Base-by-base conservation (phyloP, 208 protist genomes). In the Leishmania amazonensis region DNA sequence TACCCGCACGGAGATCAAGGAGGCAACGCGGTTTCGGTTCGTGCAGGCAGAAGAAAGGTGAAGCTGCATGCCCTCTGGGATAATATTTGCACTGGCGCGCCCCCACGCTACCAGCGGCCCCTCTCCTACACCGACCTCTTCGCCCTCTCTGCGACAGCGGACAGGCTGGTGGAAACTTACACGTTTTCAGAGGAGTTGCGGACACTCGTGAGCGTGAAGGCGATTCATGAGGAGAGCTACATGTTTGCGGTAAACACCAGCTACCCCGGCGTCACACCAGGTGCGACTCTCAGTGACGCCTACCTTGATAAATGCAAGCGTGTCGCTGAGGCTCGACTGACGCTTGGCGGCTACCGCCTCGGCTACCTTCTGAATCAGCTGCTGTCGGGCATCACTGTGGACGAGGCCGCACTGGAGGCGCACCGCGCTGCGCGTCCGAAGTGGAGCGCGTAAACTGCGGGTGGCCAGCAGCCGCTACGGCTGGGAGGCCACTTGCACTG, bases 61-160 rank as follows among this genome's bases (percentile, higher is more conserved):
- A 94, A 80, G 53, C 89, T 98, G 62, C 95, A 98, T 75, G 76
- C 89, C 2, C 31, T 98, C 57, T 98, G 95, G 94, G 95, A 98
- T 79, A 84, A 89, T 49, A 85, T 97, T 62, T 96, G 95, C 81
- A 60, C 85, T 49, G 80, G 75, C 31, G 64, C 81, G 5, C 62
- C 86, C 6, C 47, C 75, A 42, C 31, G 76, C 80, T 70, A 80
- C 65, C 0, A 65, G 17, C 91, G 95, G 19, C 95, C 95, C 0
- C 87, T 97, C 6, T 85, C 76, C 57, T 57, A 73, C n/a, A 72
- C 81, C 17, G 71, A 91, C 57, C 77, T 89, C 74, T 80, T 58
- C 58, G 80, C 87, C 9, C 35, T 98, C 9, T 62, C 51, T 11
- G 58, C 71, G 45, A 81, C 86, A 40, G 93, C 92, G 3, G 88